A percentile compares a stretch with the other conserved stretches of the same genome.
phyloP scores from a whole-genome alignment of 805 yeast genomes.

The Candida berthetii region DNA sequence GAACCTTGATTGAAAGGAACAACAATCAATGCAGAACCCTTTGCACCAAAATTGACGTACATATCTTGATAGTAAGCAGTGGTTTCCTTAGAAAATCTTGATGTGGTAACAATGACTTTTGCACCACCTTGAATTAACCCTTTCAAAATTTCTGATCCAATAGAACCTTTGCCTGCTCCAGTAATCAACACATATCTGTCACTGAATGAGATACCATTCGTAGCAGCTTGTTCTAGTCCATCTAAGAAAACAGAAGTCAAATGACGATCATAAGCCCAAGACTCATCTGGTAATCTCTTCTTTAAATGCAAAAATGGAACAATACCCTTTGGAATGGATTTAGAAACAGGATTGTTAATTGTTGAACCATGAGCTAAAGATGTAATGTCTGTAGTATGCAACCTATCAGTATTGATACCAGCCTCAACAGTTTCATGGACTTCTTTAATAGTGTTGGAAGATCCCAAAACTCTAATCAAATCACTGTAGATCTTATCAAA shows the following conservation, averaged over 20 bases:
- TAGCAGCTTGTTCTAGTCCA: constrained; percentile 90
- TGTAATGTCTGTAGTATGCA: constrained; percentile 73
- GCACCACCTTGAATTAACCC: constrained; percentile 98
- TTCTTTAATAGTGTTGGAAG: constrained; percentile 66
- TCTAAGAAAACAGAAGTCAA: constrained; percentile 77
- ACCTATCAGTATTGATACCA: constrained; percentile 42
- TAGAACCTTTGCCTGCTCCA: constrained; percentile 99
- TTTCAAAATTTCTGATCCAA: constrained; percentile 94
- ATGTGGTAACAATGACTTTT: constrained; percentile 91
- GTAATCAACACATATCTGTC: constrained; percentile 87
- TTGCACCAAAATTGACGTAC: constrained; percentile 89
- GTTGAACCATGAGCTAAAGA: constrained; percentile 71
- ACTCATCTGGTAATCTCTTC: constrained; percentile 62
- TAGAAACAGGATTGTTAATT: constrained; percentile 68
- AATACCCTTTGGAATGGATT: constrained; percentile 71
- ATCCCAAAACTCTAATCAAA: constrained; percentile 61
- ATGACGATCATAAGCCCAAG: constrained; percentile 80
- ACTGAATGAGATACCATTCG: constrained; percentile 87
- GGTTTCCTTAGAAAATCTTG: constrained; percentile 88
- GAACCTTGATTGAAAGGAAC: constrained; percentile 99
- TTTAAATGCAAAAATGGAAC: constrained; percentile 93
- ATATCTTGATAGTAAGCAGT: constrained; percentile 94
- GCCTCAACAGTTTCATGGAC: constrained; percentile 54
- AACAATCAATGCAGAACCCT: constrained; percentile 87
- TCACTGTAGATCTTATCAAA: constrained; percentile 68